Percentiles rank a stretch among this genome's conserved stretches.
Evolutionary conservation across 73 alveolate species (phyloP).

Genomic region (Uronychia binucleata): DNA sequence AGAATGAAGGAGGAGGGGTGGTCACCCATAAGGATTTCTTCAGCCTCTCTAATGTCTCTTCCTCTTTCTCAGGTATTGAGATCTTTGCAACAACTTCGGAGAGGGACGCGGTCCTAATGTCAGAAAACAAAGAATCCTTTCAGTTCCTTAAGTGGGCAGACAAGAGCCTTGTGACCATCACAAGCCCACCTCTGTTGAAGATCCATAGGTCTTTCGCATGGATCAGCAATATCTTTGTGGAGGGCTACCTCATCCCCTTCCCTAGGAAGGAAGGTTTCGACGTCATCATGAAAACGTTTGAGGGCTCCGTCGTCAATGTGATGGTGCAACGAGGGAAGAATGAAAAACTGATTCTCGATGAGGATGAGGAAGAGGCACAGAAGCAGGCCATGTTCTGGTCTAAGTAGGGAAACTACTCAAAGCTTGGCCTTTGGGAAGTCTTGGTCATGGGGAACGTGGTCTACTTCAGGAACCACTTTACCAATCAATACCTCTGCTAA

Average conservation of each 20-base stretch:
- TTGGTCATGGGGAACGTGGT: not conserved
- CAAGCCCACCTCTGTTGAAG: not conserved
- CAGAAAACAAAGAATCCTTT: not conserved
- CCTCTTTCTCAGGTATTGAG: not conserved
- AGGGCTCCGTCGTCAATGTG: not conserved
- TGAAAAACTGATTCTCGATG: not conserved
- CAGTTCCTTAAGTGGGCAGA: not conserved
- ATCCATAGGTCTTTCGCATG: not conserved
- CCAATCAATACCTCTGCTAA: not conserved
- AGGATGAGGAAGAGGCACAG: not conserved
- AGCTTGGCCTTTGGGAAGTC: not conserved
- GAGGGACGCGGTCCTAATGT: not conserved
- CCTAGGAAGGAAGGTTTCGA: not conserved
- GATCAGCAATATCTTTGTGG: not conserved
- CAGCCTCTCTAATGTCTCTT: not conserved
- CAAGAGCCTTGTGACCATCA: not conserved
- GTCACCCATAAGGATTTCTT: not conserved
- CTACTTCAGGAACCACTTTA: not conserved
- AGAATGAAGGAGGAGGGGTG: not conserved
- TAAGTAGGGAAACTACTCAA: not conserved
- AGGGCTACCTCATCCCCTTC: not conserved
- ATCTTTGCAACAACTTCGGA: not conserved
- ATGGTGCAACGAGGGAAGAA: not conserved
- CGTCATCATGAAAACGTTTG: not conserved
- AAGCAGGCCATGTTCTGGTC: not conserved